These are phyloP conservation scores for Funneliformis caledonium DNA, from an alignment of 371 early-diverging fungal genomes.

Conservation along the genomic window DNA sequence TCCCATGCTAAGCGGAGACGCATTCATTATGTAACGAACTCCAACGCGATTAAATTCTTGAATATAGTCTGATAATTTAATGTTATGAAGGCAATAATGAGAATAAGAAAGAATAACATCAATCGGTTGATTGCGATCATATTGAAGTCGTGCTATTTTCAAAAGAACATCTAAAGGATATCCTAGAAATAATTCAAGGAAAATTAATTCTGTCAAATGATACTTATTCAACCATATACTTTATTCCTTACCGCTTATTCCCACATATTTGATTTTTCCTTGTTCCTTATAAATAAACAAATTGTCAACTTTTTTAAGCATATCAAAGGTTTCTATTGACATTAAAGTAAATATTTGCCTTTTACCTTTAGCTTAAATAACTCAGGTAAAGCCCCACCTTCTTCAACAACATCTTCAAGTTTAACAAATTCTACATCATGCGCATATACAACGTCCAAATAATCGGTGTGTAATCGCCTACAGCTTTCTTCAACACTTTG, in stretches of 20 bases:
- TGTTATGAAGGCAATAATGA: constrained; percentile 77
- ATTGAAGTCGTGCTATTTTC: constrained; percentile 67
- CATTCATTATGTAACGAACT: constrained; percentile 66
- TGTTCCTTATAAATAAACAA: constrained; percentile 47
- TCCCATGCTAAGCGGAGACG: constrained; percentile 83
- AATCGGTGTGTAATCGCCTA: constrained; percentile 65
- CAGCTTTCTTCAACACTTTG: constrained; percentile 69
- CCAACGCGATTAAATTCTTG: constrained; percentile 55
- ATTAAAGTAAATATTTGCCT: neutral
- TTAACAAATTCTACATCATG: constrained; percentile 87
- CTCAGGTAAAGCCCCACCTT: constrained; percentile 62
- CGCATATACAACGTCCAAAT: constrained; percentile 76
- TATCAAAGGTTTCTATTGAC: neutral
- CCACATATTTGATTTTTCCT: constrained; percentile 72
- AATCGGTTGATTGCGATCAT: constrained; percentile 62
- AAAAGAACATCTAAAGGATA: constrained; percentile 75
- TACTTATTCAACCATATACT: neutral
- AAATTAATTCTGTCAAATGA: neutral
- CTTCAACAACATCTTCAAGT: constrained; percentile 55
- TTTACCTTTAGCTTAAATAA: constrained; percentile 71
- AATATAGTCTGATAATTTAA: constrained; percentile 57
- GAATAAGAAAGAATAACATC: constrained; percentile 77
- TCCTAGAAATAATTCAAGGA: constrained; percentile 43
- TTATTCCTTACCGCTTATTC: constrained; percentile 64
- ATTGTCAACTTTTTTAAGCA: neutral